A percentile compares a stretch with the other conserved stretches of the same genome.
Evolutionary conservation across 139 green algal genomes (phyloP).

Genomic region (Dunaliella primolecta): DNA sequence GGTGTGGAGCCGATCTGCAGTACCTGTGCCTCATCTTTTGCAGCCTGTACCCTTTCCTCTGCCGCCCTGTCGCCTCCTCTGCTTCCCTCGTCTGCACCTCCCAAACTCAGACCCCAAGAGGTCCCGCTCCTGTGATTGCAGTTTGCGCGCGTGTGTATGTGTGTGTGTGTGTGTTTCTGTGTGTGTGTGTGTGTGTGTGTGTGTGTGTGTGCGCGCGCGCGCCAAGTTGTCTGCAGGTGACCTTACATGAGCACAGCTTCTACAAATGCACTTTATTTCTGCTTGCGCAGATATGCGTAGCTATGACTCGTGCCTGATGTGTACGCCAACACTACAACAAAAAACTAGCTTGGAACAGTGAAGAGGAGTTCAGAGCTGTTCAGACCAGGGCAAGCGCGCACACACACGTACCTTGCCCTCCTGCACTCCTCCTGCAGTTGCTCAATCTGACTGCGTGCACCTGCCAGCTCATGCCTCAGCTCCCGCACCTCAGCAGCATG

Average conservation of each 20-base stretch:
- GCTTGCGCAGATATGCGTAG: too few relatives aligned
- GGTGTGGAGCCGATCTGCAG: too few relatives aligned
- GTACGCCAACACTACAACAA: too few relatives aligned
- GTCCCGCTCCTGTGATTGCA: not conserved
- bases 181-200: conserved; percentile 7
- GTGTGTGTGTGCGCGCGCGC: not conserved
- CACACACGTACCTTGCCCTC: not conserved
- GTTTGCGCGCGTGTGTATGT: not conserved
- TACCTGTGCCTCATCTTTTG: conserved; percentile 3
- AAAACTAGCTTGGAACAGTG: too few relatives aligned
- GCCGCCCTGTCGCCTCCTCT: not conserved
- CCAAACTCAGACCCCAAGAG: not conserved
- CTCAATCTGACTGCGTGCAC: not conserved
- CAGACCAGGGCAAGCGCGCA: too few relatives aligned
- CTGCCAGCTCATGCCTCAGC: conserved; percentile 13
- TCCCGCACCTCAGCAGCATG: conserved; percentile 1
- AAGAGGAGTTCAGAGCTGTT: too few relatives aligned
- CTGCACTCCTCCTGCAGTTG: conserved; percentile 23
- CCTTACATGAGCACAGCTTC: too few relatives aligned
- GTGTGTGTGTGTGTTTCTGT: conserved; percentile 9
- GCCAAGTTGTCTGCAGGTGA: not conserved
- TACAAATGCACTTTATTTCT: too few relatives aligned
- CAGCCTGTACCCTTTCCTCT: not conserved
- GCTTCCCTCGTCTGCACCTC: not conserved
- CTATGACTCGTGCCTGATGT: too few relatives aligned